A percentile compares a stretch with the other conserved stretches of the same genome.
Evolutionary conservation across 2,329 filamentous ascomycete species (phyloP).

Genomic region (Dactylellina drechsleri): DNA sequence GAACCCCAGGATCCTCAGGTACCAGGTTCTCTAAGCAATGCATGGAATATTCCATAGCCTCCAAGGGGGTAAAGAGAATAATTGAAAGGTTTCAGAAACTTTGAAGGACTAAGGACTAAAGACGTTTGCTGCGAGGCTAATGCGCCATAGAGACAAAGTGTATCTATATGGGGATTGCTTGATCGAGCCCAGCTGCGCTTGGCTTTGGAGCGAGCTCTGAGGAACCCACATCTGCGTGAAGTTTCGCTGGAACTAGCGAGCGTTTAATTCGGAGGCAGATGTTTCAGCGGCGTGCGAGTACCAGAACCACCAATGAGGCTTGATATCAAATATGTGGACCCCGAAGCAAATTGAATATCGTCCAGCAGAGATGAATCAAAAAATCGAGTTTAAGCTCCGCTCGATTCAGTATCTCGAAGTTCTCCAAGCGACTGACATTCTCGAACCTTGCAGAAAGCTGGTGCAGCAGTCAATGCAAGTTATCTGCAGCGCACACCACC

Average conservation of each 20-base stretch:
- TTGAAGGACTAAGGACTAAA: constrained; percentile 23
- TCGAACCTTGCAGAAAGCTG: constrained; percentile 28
- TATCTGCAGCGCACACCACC: constrained; percentile 35
- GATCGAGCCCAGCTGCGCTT: constrained; percentile 38
- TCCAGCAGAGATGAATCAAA: constrained; percentile 28
- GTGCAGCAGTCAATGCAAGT: constrained; percentile 41
- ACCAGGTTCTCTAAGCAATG: constrained; percentile 47
- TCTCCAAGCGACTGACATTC: constrained; percentile 42
- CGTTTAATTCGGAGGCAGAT: constrained; percentile 25
- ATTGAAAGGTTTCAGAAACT: constrained; percentile 44
- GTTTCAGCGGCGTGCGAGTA: constrained; percentile 27
- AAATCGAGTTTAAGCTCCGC: constrained; percentile 5
- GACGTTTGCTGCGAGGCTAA: constrained; percentile 21
- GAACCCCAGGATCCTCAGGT: constrained; percentile 53
- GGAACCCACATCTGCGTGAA: constrained; percentile 8
- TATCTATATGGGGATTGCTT: constrained; percentile 36
- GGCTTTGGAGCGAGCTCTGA: constrained; percentile 27
- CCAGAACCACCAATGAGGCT: constrained; percentile 10
- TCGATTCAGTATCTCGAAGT: constrained; percentile 47
- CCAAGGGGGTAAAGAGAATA: constrained; percentile 27
- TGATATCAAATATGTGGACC: constrained; percentile 10
- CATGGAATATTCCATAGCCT: constrained; percentile 51
- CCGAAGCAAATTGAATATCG: background rate
- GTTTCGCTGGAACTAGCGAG: constrained; percentile 25
- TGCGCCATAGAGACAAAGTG: constrained; percentile 46